Evolutionary conservation across 2,329 filamentous ascomycete species (phyloP).

Genomic region (Arachnomyces sp.): DNA sequence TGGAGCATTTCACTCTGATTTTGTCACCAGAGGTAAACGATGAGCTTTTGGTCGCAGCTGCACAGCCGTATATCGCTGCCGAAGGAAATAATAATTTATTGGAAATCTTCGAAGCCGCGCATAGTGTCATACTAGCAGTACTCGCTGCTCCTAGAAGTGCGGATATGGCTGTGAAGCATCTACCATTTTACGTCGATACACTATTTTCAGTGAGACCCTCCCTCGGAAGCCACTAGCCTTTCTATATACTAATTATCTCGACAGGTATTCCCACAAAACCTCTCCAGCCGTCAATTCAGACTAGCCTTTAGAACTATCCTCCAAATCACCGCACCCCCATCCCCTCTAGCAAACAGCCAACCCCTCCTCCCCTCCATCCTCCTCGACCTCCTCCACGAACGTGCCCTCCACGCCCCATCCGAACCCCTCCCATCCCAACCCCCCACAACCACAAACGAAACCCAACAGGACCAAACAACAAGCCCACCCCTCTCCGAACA

Average conservation of each 20-base stretch:
- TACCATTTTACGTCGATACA: slow-evolving; percentile 77
- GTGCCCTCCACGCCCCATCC: slow-evolving; percentile 50
- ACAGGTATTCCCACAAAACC: slow-evolving; percentile 64
- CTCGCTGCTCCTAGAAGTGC: slow-evolving; percentile 74
- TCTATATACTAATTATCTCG: slow-evolving; percentile 1
- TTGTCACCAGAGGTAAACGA: slow-evolving; percentile 63
- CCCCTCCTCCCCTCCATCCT: slow-evolving; percentile 73
- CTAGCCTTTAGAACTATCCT: slow-evolving; percentile 81
- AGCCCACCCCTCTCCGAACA: slow-evolving; percentile 58
- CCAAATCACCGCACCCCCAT: slow-evolving; percentile 73
- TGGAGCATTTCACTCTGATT: slow-evolving; percentile 71
- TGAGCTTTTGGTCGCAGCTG: slow-evolving; percentile 64
- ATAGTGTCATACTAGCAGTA: slow-evolving; percentile 72
- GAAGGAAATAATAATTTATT: slow-evolving; percentile 51
- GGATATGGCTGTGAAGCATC: slow-evolving; percentile 59
- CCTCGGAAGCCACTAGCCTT: neutral
- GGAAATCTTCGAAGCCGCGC: slow-evolving; percentile 79
- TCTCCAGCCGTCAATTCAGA: slow-evolving; percentile 79
- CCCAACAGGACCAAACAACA: slow-evolving; percentile 24
- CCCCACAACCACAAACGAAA: slow-evolving; percentile 26
- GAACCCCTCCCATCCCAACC: slow-evolving; percentile 38
- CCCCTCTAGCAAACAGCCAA: slow-evolving; percentile 62
- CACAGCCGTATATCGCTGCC: slow-evolving; percentile 64
- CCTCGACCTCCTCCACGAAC: slow-evolving; percentile 67
- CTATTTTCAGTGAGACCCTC: slow-evolving; percentile 54